Evolutionary conservation across 2,329 filamentous ascomycete genomes (phyloP), one percentile per base, ranked within the genome.

Genomic region (Penicillium sp.): DNA sequence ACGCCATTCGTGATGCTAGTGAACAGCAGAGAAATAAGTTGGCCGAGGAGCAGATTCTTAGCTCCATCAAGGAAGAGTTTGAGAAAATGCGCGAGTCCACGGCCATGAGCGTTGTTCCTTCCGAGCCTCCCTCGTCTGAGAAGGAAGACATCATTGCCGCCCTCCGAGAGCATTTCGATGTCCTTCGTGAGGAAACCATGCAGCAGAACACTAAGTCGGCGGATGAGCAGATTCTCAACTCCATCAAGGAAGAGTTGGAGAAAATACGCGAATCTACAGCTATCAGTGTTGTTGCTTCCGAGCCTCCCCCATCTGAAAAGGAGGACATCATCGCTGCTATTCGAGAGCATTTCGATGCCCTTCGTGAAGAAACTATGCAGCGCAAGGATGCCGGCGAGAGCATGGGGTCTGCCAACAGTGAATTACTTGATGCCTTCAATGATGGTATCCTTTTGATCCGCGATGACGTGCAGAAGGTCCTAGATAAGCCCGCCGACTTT

Each of bases 171-270:
- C 62, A 65, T 20, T 58, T 68, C 9, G 73, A 68, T 4, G 50
- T 12, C 11, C 68, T 79, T 43, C 74, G 74, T 8, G 84, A 85
- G 42, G 79, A 84, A 77, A 66, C 80, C 57, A 64, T 78, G 12
- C 78, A 81, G 55, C 80, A 79, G 57, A 81, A 79, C 68, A 77
- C 67, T 23, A 85, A 37, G 80, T 81, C 54, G 80, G 75, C 3
- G 82, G 87, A 93, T 69, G 94, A 91, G 75, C 89, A 97, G 73
- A 92, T 97, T 50, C 80, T 97, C 1, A 90, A 96, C 56, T 90
- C 90, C 0, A 81, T 97, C 53, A 95, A 89, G 70, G 82, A 86
- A 29, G 85, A 89, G 62, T 81, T 89, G 46, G 82, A 84, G 50
- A 78, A 82, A 53, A 75, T 89, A 23, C 82, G 84, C 35, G 82